These are phyloP conservation scores for Aureobasidium sp. DNA, from an alignment of 2,329 filamentous ascomycete species.

Conservation along the genomic window DNA sequence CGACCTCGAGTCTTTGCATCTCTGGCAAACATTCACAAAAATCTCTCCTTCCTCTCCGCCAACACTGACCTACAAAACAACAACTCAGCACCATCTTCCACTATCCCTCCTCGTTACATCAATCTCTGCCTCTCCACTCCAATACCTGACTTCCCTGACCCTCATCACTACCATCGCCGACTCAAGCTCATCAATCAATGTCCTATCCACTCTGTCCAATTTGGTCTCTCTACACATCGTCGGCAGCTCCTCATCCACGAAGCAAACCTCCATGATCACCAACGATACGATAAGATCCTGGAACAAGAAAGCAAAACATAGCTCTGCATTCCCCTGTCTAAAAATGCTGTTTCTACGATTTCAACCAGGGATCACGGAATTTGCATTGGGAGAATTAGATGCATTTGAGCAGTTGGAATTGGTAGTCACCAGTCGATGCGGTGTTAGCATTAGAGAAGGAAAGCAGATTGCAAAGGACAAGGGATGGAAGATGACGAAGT, in stretches of 20 bases:
- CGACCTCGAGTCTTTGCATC: neutral
- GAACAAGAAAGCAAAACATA: neutral
- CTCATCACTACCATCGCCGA: neutral
- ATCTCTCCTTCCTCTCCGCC: neutral
- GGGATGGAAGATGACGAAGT: constrained; percentile 1
- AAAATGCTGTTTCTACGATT: neutral
- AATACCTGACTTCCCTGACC: neutral
- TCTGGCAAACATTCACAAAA: constrained; percentile 5
- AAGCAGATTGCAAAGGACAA: neutral
- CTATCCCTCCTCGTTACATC: neutral
- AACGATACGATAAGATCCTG: neutral
- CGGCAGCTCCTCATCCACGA: neutral
- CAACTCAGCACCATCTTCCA: neutral
- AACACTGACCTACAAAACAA: neutral
- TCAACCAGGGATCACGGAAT: neutral
- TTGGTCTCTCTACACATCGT: neutral
- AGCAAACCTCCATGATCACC: neutral
- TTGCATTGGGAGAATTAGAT: neutral
- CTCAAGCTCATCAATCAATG: neutral
- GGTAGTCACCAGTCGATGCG: neutral
- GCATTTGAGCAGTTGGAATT: neutral
- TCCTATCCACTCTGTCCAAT: neutral
- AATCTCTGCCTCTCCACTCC: neutral
- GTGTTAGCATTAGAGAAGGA: neutral
- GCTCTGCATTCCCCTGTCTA: neutral